Base-by-base conservation (phyloP, 805 yeast species). In the Scheffersomyces stipitis region DNA sequence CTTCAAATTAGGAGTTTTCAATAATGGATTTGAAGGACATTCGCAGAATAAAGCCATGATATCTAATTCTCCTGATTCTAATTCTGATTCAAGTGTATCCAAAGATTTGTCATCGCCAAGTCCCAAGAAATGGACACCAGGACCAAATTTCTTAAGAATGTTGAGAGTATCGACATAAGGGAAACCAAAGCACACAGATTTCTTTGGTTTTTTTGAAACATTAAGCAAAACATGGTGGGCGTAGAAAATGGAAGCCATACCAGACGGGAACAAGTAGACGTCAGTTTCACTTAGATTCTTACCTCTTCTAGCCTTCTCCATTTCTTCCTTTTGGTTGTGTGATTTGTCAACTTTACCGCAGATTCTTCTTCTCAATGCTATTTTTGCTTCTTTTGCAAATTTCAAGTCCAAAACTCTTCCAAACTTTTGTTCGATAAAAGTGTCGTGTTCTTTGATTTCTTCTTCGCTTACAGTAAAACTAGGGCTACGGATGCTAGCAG, bases 161-260 rank as follows among this genome's bases (percentile, higher is more conserved):
- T 86, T 87, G 38, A 88, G 71, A 0, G 98, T 90, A 58, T 93
- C 98, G 18, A 87, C 93, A 60, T 91, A 93, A 5, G 98, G 96
- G 64, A 90, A 89, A 1, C 99, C 99, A 62, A 86, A 91, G 63
- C 96, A 88, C 2, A 89, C 95, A 1, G 95, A 81, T 57, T 86
- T 87, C 43, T 64, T 56, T 5, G 60, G 56, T 10, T 34, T 38
- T 3, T 37, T 36, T 18, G 39, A 45, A 5, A 42, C 37, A 23
- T 65, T 49, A 36, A 79, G 54, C 14, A 78, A 46, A 6, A 79
- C 69, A 41, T 78, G 74, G 56, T 91, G 96, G 1, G 96, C 86
- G 37, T 79, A 74, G 69, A 83, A 93, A 27, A 93, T 85, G 1
- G 96, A 72, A 2, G 96, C 83, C 97, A 93, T 93, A 13, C 99